These are phyloP conservation scores for Sugiyamaella marilandica DNA, from an alignment of 805 yeast species.

Conservation along the genomic window DNA sequence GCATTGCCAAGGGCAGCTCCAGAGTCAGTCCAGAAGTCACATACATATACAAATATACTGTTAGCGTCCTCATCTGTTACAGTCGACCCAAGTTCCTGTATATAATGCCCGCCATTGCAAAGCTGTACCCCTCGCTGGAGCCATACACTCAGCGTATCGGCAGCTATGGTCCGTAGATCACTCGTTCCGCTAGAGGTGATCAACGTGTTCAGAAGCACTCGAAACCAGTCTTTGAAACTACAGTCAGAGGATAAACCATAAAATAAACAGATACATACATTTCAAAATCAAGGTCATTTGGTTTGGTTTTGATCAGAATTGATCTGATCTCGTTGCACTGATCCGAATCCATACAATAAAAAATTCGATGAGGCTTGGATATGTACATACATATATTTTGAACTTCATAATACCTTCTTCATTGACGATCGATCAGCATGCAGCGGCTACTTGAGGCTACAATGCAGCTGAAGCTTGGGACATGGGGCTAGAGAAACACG, in stretches of 20 bases:
- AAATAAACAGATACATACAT: slow-evolving; percentile 14
- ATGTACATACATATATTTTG: too few species aligned
- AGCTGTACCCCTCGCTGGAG: slow-evolving; percentile 49
- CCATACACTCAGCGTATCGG: slow-evolving; percentile 66
- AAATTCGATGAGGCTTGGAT: background rate
- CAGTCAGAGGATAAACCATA: background rate
- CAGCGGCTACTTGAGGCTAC: too few species aligned
- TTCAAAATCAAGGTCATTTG: slow-evolving; percentile 12
- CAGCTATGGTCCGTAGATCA: slow-evolving; percentile 39
- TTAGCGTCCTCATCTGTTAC: slow-evolving; percentile 22
- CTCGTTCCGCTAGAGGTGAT: slow-evolving; percentile 35
- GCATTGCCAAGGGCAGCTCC: slow-evolving; percentile 70
- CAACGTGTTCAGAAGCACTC: slow-evolving; percentile 33
- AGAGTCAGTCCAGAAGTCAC: slow-evolving; percentile 68
- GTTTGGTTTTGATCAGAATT: slow-evolving; percentile 18
- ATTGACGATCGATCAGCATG: background rate
- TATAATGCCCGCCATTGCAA: slow-evolving; percentile 13
- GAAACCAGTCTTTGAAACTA: slow-evolving; percentile 25
- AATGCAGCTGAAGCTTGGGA: too few species aligned
- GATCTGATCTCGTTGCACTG: slow-evolving; percentile 10
- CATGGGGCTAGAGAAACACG: too few species aligned
- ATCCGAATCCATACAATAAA: background rate
- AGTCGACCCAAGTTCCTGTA: slow-evolving; percentile 15
- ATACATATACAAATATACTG: slow-evolving; percentile 39
- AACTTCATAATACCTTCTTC: background rate